Conservation (phyloP, 345 rosid genomes). For the Hibiscus mutabilis region DNA sequence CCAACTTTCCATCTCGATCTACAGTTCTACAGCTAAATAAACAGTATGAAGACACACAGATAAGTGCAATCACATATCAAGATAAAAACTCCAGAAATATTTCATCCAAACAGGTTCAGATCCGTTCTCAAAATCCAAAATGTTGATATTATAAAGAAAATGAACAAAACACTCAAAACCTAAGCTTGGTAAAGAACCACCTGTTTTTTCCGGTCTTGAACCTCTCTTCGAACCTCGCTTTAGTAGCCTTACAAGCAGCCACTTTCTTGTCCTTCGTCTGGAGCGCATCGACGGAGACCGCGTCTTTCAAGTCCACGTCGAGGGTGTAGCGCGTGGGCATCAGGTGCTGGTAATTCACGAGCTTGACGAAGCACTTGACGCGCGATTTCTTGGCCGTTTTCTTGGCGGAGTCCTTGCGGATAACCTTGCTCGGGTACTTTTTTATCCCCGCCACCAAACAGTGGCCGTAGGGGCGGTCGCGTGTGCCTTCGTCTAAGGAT, state of each 20-base stretch:
- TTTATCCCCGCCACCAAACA: conserved; percentile 34
- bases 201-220: conserved; percentile 59
- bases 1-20: background rate
- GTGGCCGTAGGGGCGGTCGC: conserved; percentile 22
- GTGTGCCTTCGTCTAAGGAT: conserved; percentile 38
- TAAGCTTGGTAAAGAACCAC: conserved; percentile 60
- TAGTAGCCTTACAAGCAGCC: conserved; percentile 34
- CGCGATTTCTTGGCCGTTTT: conserved; percentile 44
- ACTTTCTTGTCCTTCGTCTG: conserved; percentile 48
- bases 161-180: conserved; percentile 26
- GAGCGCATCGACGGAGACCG: conserved; percentile 29
- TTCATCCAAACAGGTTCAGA: background rate
- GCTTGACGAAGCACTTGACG: conserved; percentile 45
- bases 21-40: background rate
- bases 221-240: conserved; percentile 48
- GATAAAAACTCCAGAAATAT: background rate
- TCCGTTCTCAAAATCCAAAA: background rate
- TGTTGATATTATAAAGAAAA: background rate
- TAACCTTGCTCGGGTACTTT: conserved; percentile 47
- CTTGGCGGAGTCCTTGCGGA: conserved; percentile 46
- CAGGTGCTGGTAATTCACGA: conserved; percentile 48
- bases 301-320: conserved; percentile 54
- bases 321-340: conserved; percentile 63
- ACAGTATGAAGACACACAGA: background rate
- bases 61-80: background rate